Evolutionary conservation across 202 grass and related monocot species (phyloP).

Genomic region (Digitaria exilis): DNA sequence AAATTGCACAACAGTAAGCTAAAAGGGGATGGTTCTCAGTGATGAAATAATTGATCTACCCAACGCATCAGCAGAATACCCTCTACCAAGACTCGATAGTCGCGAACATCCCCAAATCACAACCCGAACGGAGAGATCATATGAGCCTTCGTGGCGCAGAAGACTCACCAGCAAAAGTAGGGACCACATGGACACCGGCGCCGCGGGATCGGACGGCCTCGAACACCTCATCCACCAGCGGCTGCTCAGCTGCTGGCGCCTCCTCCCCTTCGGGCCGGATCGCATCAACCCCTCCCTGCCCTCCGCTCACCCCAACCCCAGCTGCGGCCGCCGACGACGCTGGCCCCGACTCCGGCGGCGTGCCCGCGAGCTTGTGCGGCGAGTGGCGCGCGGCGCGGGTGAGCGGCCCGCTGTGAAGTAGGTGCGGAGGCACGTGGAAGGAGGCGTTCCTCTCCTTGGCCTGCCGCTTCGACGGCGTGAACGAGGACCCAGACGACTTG

Average conservation of each 20-base stretch:
- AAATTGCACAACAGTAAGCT: constrained; percentile 13
- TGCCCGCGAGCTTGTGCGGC: constrained; percentile 64
- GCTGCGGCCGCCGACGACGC: neutral
- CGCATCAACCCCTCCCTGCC: constrained; percentile 28
- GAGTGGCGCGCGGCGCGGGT: constrained; percentile 93
- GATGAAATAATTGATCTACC: constrained; percentile 49
- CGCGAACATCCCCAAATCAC: constrained; percentile 19
- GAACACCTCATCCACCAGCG: constrained; percentile 74
- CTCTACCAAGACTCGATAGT: neutral
- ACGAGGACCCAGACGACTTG: constrained; percentile 61
- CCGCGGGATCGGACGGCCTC: constrained; percentile 88
- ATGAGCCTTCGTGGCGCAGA: constrained; percentile 1
- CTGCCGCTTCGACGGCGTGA: constrained; percentile 80
- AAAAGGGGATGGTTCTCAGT: neutral
- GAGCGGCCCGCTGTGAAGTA: constrained; percentile 85
- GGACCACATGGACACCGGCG: constrained; percentile 75
- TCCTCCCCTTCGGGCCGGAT: constrained; percentile 48
- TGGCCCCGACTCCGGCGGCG: constrained; percentile 29
- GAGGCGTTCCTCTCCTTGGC: constrained; percentile 84
- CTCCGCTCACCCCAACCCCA: constrained; percentile 23
- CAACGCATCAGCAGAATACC: constrained; percentile 8
- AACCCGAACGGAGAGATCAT: constrained; percentile 24
- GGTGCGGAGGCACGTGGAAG: constrained; percentile 58
- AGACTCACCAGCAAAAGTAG: constrained; percentile 82
- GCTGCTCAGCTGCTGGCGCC: constrained; percentile 53